Percentiles rank a stretch among this genome's conserved stretches.
These are phyloP conservation scores for Leccinum imitatum DNA, from an alignment of 768 basidiomycete genomes.

Conservation along the genomic window DNA sequence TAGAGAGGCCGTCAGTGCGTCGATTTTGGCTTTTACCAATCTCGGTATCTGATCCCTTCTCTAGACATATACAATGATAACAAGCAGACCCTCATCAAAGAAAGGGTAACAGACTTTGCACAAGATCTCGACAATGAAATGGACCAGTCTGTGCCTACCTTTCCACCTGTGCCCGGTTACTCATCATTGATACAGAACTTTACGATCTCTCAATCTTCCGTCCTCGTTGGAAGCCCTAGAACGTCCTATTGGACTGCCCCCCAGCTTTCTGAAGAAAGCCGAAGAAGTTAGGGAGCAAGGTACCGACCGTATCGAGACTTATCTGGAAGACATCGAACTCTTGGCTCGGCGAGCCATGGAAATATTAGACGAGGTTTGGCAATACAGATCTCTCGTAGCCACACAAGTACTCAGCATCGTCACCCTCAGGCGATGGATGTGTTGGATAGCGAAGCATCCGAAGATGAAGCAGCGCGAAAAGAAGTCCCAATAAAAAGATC, in stretches of 20 bases:
- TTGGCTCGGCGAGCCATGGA: constrained; percentile 60
- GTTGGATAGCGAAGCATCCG: constrained; percentile 86
- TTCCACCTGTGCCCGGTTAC: neutral
- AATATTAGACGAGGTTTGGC: constrained; percentile 72
- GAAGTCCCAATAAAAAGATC: constrained; percentile 48
- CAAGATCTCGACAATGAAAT: constrained; percentile 61
- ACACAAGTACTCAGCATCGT: neutral
- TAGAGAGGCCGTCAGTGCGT: constrained; percentile 80
- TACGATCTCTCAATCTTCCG: constrained; percentile 76
- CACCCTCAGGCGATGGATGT: constrained; percentile 75
- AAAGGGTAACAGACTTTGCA: constrained; percentile 60
- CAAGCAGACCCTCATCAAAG: constrained; percentile 66
- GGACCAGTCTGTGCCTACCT: constrained; percentile 50
- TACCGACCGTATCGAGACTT: constrained; percentile 63
- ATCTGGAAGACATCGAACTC: constrained; percentile 69
- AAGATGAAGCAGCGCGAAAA: constrained; percentile 70
- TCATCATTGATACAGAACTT: constrained; percentile 43
- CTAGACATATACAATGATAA: constrained; percentile 85
- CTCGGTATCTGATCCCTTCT: neutral
- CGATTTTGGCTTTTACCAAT: neutral
- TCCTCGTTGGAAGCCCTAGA: constrained; percentile 86
- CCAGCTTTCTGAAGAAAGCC: constrained; percentile 81
- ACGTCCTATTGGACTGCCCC: constrained; percentile 82
- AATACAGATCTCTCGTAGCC: neutral
- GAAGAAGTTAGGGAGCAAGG: constrained; percentile 87